Evolutionary conservation across 345 rosid species (phyloP), one percentile per base, ranked within the genome.

Genomic region (Clarkia xantiana): DNA sequence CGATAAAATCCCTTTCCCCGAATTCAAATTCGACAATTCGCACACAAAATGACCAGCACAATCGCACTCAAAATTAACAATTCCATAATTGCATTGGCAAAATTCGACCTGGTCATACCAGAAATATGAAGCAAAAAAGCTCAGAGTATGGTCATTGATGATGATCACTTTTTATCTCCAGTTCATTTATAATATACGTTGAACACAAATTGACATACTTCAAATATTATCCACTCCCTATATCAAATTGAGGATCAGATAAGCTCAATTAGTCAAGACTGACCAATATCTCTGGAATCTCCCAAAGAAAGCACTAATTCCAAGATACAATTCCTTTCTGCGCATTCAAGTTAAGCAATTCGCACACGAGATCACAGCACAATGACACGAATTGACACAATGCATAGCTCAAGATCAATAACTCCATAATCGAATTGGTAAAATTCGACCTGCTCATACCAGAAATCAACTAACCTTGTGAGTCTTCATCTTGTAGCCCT

Each of bases 401-500:
- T n/a, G n/a, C n/a, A n/a, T n/a, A n/a, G n/a, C 48, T n/a, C 48
- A 45, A 9, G 17, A 45, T 12, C 16, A 15, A 9, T 20, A 14
- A 20, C 14, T 10, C 9, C 14, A 17, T 13, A 45, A 11, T 45
- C n/a, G 16, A 45, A 15, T 12, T 1, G 19, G 16, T 2, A 2
- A 45, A 45, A 9, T 15, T 20, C 17, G 16, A 13, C 48, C 17
- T 15, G 48, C 6, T 4, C 18, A 45, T 15, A 45, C 48, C 48
- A 13, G 40, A 29, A 40, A 29, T 3, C 9, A 43, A 22, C 52
- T 6, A 40, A 86, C 97, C 96, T 90, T 86, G 76, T 86, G 97
- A 75, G 94, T 86, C 63, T 90, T 90, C 89, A 81, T 73, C 67
- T 86, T 90, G 69, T 90, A 86, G 16, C 97, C 96, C 71, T 86